These are phyloP conservation scores for Alternaria ethzedia DNA, from an alignment of 2,329 filamentous ascomycete genomes.

Conservation along the genomic window DNA sequence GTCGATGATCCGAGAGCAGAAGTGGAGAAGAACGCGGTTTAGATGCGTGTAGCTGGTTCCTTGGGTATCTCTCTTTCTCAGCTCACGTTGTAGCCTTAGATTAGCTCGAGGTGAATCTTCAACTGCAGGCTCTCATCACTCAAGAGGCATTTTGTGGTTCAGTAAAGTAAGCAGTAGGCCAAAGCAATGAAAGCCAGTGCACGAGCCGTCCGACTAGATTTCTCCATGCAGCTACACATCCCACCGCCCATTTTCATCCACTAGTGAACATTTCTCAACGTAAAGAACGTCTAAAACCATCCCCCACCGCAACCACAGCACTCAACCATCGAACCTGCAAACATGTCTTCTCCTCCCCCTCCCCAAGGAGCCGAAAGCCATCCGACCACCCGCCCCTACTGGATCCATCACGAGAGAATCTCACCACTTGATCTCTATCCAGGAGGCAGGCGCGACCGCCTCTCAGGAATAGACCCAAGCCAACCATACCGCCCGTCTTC, in stretches of 20 bases:
- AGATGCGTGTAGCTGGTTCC: neutral
- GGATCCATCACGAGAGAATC: neutral
- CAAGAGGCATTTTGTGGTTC: neutral
- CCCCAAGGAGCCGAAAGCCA: neutral
- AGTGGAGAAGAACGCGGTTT: neutral
- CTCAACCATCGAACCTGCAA: neutral
- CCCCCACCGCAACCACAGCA: neutral
- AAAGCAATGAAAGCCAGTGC: neutral
- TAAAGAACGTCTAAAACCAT: neutral
- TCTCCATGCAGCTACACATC: neutral
- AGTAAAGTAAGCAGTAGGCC: neutral
- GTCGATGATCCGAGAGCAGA: neutral
- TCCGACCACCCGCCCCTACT: neutral
- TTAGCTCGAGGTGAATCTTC: neutral
- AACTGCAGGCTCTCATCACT: neutral
- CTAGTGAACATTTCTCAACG: neutral
- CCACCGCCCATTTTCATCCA: neutral
- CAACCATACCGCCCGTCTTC: neutral
- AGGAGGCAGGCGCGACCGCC: neutral
- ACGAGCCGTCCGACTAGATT: neutral
- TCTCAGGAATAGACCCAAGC: neutral
- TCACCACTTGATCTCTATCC: neutral
- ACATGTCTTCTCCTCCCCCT: neutral
- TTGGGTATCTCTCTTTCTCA: neutral
- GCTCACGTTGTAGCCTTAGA: neutral